Evolutionary conservation across 495 filamentous ascomycete genomes (phyloP).

Genomic region (Amniculicola lignicola): DNA sequence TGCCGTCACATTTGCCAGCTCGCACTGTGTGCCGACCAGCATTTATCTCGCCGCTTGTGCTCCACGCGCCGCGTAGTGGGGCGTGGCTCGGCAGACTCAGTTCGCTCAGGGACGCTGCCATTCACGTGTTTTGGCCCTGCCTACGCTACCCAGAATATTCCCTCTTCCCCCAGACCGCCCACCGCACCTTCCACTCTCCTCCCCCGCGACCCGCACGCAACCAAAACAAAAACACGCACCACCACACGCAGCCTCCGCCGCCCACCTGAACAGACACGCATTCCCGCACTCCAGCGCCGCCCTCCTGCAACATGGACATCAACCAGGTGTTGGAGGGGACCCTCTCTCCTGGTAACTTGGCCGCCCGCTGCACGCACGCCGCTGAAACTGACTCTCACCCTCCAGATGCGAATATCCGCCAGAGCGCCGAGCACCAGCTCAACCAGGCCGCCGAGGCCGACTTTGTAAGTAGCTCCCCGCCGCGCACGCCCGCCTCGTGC

Average conservation of each 20-base stretch:
- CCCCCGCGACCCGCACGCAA: not conserved
- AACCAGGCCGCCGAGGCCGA: conserved; percentile 70
- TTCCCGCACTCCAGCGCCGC: not conserved
- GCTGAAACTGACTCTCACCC: conserved; percentile 33
- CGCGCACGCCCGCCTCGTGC: conserved; percentile 9
- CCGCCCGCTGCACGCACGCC: conserved; percentile 30
- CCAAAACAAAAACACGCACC: conserved; percentile 1
- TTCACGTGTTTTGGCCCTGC: conserved; percentile 35
- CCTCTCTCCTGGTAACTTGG: conserved; percentile 75
- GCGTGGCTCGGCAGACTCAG: not conserved
- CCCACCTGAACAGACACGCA: not conserved
- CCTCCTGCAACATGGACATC: conserved; percentile 61
- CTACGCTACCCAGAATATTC: conserved; percentile 16
- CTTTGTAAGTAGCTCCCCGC: conserved; percentile 2
- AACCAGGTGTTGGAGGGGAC: conserved; percentile 87
- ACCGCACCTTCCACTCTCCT: conserved; percentile 16
- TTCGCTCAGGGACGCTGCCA: not conserved
- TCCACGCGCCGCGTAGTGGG: not conserved
- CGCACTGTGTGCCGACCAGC: too few species aligned
- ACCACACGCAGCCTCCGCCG: not conserved
- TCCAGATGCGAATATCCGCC: conserved; percentile 82
- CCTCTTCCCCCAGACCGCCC: conserved; percentile 20
- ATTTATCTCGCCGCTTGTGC: not conserved
- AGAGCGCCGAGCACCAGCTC: conserved; percentile 90
- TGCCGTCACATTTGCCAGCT: too few species aligned